Conservation (phyloP, 441 rosid species). For the Euphorbia celastroides region DNA sequence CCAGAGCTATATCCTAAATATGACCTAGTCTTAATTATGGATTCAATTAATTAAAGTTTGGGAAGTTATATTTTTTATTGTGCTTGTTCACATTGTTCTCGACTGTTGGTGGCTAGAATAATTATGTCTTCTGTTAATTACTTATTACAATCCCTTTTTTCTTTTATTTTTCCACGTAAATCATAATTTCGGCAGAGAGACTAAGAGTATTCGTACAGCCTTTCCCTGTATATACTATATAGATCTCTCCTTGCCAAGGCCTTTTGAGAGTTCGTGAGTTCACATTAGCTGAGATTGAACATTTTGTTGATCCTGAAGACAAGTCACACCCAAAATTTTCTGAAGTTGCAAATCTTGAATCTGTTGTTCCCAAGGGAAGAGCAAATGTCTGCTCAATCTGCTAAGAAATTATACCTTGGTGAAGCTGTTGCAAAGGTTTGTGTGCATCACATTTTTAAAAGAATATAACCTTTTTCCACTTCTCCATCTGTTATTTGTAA, state of each 20-base stretch:
- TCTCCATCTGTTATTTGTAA: background rate
- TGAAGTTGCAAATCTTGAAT: slow-evolving; percentile 49
- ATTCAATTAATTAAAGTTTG: background rate
- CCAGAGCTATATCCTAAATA: background rate
- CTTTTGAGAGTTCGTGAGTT: slow-evolving; percentile 69
- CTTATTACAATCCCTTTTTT: background rate
- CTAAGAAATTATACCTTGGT: slow-evolving; percentile 47
- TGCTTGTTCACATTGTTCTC: background rate
- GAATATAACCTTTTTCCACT: background rate
- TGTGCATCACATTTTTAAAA: background rate
- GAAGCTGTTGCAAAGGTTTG: slow-evolving; percentile 60
- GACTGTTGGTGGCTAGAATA: background rate
- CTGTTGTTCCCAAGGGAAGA: slow-evolving; percentile 71
- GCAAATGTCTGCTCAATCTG: slow-evolving; percentile 65
- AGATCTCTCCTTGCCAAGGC: slow-evolving; percentile 86
- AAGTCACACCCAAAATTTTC: slow-evolving; percentile 57
- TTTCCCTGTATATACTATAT: slow-evolving; percentile 9
- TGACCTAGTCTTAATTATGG: background rate
- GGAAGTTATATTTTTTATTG: background rate
- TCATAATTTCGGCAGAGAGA: background rate
- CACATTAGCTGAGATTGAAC: slow-evolving; percentile 75
- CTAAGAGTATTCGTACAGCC: background rate
- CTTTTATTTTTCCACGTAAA: background rate
- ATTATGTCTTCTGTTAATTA: no score
- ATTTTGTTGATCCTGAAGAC: slow-evolving; percentile 70